Conservation (phyloP, 805 yeast species). For the Teunomyces atbi region DNA sequence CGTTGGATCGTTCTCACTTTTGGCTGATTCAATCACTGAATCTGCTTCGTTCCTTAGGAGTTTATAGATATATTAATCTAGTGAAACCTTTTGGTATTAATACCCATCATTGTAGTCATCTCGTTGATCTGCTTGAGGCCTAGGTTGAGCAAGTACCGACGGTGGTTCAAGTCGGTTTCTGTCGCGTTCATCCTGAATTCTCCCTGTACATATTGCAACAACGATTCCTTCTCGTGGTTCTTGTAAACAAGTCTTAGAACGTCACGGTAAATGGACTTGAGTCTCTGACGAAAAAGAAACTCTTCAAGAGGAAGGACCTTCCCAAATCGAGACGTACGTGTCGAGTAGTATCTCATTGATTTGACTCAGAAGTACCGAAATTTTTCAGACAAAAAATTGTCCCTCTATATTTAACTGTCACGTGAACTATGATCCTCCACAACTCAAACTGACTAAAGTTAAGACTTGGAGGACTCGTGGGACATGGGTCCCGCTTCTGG, state of each 20-base stretch:
- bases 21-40: slow-evolving; percentile 5
- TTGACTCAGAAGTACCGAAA: neutral
- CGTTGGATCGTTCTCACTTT: slow-evolving; percentile 1
- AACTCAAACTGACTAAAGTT: too few relatives aligned
- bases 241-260: slow-evolving; percentile 32
- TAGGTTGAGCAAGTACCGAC: slow-evolving; percentile 35
- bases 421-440: too few relatives aligned
- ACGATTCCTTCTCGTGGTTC: slow-evolving; percentile 36
- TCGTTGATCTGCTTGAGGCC: slow-evolving; percentile 29
- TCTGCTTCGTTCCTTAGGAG: slow-evolving; percentile 1
- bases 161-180: slow-evolving; percentile 30
- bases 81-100: slow-evolving; percentile 7
- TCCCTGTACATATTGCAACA: slow-evolving; percentile 28
- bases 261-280: slow-evolving; percentile 32
- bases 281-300: slow-evolving; percentile 36
- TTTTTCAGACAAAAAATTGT: neutral
- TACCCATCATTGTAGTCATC: slow-evolving; percentile 22
- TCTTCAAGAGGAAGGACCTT: slow-evolving; percentile 29
- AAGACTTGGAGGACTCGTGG: too few relatives aligned
- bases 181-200: slow-evolving; percentile 32
- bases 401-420: neutral
- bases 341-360: neutral
- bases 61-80: neutral
- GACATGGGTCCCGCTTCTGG: too few relatives aligned
- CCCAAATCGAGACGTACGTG: neutral